A percentile compares a stretch with the other conserved stretches of the same genome.
These are phyloP conservation scores for Trametes sanguinea DNA, from an alignment of 768 basidiomycete genomes.

Conservation along the genomic window DNA sequence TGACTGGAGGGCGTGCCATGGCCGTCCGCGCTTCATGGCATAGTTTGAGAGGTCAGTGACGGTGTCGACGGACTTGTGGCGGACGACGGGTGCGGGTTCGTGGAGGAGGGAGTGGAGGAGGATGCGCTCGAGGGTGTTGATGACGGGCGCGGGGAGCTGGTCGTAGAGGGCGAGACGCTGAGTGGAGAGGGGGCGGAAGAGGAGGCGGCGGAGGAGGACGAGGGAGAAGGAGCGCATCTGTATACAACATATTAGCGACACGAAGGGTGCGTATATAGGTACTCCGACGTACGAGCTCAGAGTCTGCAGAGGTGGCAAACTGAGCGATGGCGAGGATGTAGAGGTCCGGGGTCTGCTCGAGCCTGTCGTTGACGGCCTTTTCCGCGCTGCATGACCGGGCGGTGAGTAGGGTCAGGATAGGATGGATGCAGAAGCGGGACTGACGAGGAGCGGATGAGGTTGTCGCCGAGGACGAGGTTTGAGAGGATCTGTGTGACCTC, in stretches of 20 bases:
- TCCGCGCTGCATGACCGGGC: conserved; percentile 55
- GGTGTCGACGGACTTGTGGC: conserved; percentile 74
- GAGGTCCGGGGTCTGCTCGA: conserved; percentile 75
- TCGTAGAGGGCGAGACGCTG: conserved; percentile 63
- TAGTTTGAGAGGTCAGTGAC: conserved; percentile 76
- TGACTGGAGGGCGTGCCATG: conserved; percentile 80
- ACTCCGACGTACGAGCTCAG: conserved; percentile 69
- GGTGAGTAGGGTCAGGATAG: not conserved
- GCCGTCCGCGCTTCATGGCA: conserved; percentile 71
- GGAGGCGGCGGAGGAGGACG: conserved; percentile 75
- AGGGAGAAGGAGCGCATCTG: conserved; percentile 88
- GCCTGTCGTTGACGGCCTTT: conserved; percentile 77
- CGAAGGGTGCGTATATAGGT: not conserved
- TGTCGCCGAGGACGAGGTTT: conserved; percentile 83
- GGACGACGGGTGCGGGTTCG: conserved; percentile 58
- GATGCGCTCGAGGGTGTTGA: conserved; percentile 69
- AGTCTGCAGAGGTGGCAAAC: conserved; percentile 75
- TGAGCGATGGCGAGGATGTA: conserved; percentile 79
- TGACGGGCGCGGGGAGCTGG: conserved; percentile 65
- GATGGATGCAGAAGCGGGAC: conserved; percentile 8
- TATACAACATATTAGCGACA: not conserved
- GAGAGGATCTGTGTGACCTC: conserved; percentile 84
- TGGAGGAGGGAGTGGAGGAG: conserved; percentile 69
- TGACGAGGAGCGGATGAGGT: conserved; percentile 75
- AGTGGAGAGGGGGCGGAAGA: conserved; percentile 55